Evolutionary conservation across 805 yeast genomes (phyloP).

Genomic region (Myxozyma udenii): DNA sequence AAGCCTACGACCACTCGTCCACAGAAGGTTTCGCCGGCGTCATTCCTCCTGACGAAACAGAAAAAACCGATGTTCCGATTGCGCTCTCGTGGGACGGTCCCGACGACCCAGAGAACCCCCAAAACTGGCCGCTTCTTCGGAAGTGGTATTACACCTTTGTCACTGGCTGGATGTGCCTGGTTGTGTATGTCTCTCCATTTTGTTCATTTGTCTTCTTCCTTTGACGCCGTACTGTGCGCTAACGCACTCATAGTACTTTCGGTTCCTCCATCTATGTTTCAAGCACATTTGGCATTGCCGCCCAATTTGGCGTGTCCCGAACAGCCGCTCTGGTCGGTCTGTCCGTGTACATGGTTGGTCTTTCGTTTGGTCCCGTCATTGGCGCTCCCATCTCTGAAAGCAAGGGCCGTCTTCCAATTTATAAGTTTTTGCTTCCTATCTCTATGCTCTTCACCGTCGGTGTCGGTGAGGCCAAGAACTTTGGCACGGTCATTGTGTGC

Average conservation of each 20-base stretch:
- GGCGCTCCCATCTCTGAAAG: slow-evolving; percentile 67
- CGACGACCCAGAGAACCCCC: slow-evolving; percentile 42
- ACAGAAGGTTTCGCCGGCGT: slow-evolving; percentile 7
- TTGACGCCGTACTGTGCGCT: not conserved
- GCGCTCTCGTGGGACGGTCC: slow-evolving; percentile 31
- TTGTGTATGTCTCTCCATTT: slow-evolving; percentile 13
- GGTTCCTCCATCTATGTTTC: slow-evolving; percentile 72
- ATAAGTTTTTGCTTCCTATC: slow-evolving; percentile 44
- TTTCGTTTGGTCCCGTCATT: slow-evolving; percentile 45
- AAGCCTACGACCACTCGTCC: slow-evolving; percentile 1
- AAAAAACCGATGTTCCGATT: too few relatives aligned
- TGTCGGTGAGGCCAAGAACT: slow-evolving; percentile 50
- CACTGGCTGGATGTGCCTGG: slow-evolving; percentile 29
- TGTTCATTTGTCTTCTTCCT: too few relatives aligned
- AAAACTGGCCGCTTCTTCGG: slow-evolving; percentile 36
- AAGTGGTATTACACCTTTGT: slow-evolving; percentile 43
- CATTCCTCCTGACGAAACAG: not conserved
- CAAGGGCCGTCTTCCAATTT: slow-evolving; percentile 60
- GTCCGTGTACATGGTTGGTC: slow-evolving; percentile 56
- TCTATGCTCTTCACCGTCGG: slow-evolving; percentile 32
- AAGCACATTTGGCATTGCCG: slow-evolving; percentile 55
- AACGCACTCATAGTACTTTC: slow-evolving; percentile 42
- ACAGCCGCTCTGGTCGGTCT: slow-evolving; percentile 62
- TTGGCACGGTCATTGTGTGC: slow-evolving; percentile 58
- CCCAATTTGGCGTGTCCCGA: slow-evolving; percentile 52